A percentile compares a stretch with the other conserved stretches of the same genome.
Conservation (phyloP, 1,284 basidiomycete genomes). For the Austroboletus novae-zelandiae region DNA sequence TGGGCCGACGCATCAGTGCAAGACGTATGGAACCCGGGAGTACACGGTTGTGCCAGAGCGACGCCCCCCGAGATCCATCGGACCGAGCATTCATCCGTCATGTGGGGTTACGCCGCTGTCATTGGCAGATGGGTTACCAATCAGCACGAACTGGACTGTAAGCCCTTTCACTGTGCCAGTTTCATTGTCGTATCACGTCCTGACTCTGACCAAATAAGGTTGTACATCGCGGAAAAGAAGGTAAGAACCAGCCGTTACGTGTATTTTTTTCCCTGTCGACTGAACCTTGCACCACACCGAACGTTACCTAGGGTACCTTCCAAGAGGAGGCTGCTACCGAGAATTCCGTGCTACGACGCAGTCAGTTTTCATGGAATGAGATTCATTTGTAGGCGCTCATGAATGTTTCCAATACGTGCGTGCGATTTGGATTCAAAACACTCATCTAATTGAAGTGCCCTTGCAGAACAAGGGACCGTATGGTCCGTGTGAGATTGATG, state of each 20-base stretch:
- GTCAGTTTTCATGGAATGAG: conserved; percentile 17
- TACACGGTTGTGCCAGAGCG: conserved; percentile 20
- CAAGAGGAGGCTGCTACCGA: conserved; percentile 22
- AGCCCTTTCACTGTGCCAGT: conserved; percentile 2
- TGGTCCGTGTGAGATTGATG: conserved; percentile 27
- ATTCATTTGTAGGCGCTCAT: conserved; percentile 27
- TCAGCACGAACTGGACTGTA: conserved; percentile 21
- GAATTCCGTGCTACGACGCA: conserved; percentile 34
- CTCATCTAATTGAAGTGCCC: not conserved
- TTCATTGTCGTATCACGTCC: not conserved
- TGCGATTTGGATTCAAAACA: not conserved
- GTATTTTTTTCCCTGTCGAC: not conserved
- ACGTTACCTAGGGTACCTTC: conserved; percentile 26
- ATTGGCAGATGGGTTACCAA: conserved; percentile 22
- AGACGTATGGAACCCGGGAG: conserved; percentile 21
- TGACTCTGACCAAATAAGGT: conserved; percentile 1
- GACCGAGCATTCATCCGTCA: conserved; percentile 6
- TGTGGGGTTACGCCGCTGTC: conserved; percentile 22
- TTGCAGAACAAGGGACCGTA: conserved; percentile 17
- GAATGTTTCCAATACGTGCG: conserved; percentile 20
- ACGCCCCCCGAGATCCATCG: conserved; percentile 23
- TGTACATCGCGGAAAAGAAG: conserved; percentile 20
- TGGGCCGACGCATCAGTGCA: conserved; percentile 20
- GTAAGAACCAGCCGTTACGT: conserved; percentile 2
- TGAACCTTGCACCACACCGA: conserved; percentile 11